Evolutionary conservation across 2,329 filamentous ascomycete genomes (phyloP), one percentile per base, ranked within the genome.

Genomic region (Neurospora crassa): DNA sequence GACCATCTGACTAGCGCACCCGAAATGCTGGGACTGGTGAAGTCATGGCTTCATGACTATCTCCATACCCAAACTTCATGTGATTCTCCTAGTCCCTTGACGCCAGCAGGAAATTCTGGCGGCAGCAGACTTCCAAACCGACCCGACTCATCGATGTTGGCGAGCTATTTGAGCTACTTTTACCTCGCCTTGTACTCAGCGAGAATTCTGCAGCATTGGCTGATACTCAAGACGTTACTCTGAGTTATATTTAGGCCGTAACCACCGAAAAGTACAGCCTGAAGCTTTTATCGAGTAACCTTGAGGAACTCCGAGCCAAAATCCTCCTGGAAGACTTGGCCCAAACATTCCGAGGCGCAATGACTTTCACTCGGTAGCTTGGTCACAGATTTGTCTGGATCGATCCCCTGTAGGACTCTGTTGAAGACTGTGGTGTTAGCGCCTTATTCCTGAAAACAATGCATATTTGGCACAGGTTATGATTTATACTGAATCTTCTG

Each of bases 141-240:
- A 63, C 24, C 24, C 24, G 16, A 34, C 53, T 34, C 14, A 18
- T 63, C 3, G 14, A 63, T 16, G 11, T 63, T 0, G 53, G 53
- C 7, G 24, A 34, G 5, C 3, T 1, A 2, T 2, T 7, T 8
- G 24, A 24, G 5, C 0, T 5, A 0, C 2, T 63, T 11, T 34
- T 2, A 16, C 14, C 53, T 18, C 53, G 53, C 34, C 53, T 63
- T 18, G 3, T 63, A 8, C 53, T 34, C 3, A 34, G 0, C 34
- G 7, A 1, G 1, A 8, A 37, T 11, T 34, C 53, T 1, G 2
- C 53, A 11, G 1, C 24, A 2, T 18, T 63, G 8, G 0, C 14
- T 10, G 2, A 5, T 7, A 34, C 18, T 1, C 7, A 34, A 14
- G 18, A 63, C 14, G 3, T 18, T 34, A 11, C 53, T 16, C 24